Base-by-base conservation (phyloP, 352 stramenopile species). In the Globisporangium spiculum region DNA sequence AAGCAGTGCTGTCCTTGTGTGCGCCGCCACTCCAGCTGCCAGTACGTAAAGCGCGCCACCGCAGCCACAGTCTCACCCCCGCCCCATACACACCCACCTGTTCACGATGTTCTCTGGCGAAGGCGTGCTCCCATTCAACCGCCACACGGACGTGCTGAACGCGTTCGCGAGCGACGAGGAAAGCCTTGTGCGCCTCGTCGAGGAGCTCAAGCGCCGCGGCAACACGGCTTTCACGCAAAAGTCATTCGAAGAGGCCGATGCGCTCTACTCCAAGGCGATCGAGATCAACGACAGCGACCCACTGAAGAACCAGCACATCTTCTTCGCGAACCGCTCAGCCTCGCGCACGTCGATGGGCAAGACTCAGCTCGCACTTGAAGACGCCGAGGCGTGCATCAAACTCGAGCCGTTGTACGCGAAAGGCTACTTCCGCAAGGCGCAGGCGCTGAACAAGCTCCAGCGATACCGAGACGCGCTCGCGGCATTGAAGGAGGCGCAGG, bases 211-310 rank as follows among this genome's bases (percentile, higher is more conserved):
- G 78, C 82, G 86, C 18, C 85, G 90, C 10, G 90, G 90, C 60
- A 97, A 97, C 67, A 83, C 87, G 7, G 90, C 90, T 6, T 97
- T 97, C 75, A 65, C 80, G 72, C 81, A 93, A 68, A 93, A 94
- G 67, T 71, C 82, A 30, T 79, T 91, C 54, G 92, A 97, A 48
- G 94, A 98, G 68, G 97, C 96, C 20, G 93, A 99, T 60, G 82
- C 92, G 64, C 83, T 99, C n/a, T 99, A 99, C 82, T 85, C 84
- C 65, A 98, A 98, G 73, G 97, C 90, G 38, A 92, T 99, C 65
- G 86, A 98, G 30, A 66, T 95, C 65, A 91, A 92, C 67, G 50
- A 38, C 52, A 71, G 61, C 48, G 73, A 91, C 52, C 73, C 70
- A 65, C 74, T 80, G 59, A 73, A 76, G 54, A 91, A 87, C 71